phyloP scores from a whole-genome alignment of 2,329 filamentous ascomycete species.

The Fusarium sulawesiense region DNA sequence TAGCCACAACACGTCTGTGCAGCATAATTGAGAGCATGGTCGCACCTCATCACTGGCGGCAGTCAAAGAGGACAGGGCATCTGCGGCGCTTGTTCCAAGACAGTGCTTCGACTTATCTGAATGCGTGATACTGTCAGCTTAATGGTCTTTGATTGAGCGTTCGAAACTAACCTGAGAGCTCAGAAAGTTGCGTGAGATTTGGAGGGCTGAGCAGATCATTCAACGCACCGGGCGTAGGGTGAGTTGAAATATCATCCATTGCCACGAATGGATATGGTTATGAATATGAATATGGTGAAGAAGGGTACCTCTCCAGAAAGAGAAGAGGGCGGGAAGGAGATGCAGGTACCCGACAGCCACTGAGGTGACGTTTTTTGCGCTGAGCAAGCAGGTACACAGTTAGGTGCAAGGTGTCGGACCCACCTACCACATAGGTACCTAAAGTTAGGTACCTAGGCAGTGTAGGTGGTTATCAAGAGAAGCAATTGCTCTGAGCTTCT shows the following conservation, averaged over 20 bases:
- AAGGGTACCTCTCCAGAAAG: not conserved
- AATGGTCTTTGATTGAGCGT: no score
- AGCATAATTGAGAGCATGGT: not conserved
- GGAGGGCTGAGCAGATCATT: slow-evolving; percentile 22
- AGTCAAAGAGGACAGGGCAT: not conserved
- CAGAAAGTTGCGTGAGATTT: slow-evolving; percentile 22
- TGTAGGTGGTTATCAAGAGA: not conserved
- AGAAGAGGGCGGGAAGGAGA: not conserved
- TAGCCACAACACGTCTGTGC: not conserved
- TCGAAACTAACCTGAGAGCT: slow-evolving; percentile 21
- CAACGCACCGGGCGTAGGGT: not conserved
- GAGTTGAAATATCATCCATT: slow-evolving; percentile 1
- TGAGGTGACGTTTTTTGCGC: not conserved
- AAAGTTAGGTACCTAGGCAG: not conserved
- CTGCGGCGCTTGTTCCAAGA: not conserved
- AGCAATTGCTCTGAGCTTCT: not conserved
- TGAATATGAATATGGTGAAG: not conserved
- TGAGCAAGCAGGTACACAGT: not conserved
- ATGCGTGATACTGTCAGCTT: not conserved
- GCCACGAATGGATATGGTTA: no score
- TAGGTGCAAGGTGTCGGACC: not conserved
- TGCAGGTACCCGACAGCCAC: not conserved
- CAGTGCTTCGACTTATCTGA: not conserved
- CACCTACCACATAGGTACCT: not conserved
- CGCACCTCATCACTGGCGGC: not conserved